phyloP scores from a whole-genome alignment of 495 filamentous ascomycete species.

The Annulohypoxylon moriforme region DNA sequence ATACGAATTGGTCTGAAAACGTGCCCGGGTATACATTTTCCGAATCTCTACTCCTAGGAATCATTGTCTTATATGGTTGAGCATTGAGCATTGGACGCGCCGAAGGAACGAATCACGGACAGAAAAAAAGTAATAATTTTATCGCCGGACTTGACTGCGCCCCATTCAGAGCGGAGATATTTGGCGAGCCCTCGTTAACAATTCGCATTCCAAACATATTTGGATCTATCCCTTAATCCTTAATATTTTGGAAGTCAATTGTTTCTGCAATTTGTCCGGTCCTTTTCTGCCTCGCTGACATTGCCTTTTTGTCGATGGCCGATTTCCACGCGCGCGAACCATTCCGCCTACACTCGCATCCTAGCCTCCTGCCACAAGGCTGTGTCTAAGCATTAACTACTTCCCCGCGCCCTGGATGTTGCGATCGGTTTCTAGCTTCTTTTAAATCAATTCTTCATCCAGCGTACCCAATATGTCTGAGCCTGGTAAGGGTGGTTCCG shows the following conservation, averaged over 20 bases:
- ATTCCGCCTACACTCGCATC: constrained; percentile 17
- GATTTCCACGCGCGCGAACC: constrained; percentile 18
- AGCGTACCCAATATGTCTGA: constrained; percentile 30
- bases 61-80: constrained; percentile 15
- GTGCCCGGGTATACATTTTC: background rate
- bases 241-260: constrained; percentile 21
- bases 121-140: constrained; percentile 3
- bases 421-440: constrained; percentile 6
- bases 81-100: constrained; percentile 15
- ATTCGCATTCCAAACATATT: constrained; percentile 4
- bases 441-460: constrained; percentile 2
- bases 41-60: background rate
- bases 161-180: constrained; percentile 28
- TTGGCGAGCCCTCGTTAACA: constrained; percentile 4
- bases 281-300: constrained; percentile 14
- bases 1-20: constrained; percentile 26
- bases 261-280: background rate
- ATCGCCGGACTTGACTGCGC: constrained; percentile 31
- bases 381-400: constrained; percentile 12
- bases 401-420: constrained; percentile 8
- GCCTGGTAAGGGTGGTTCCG: constrained; percentile 25
- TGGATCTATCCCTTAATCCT: constrained; percentile 5
- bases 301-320: constrained; percentile 34
- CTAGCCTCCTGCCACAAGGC: constrained; percentile 26
- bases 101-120: constrained; percentile 12